Evolutionary conservation across 1,139 yeast species (phyloP).

Genomic region (Yamadazyma mexicana): DNA sequence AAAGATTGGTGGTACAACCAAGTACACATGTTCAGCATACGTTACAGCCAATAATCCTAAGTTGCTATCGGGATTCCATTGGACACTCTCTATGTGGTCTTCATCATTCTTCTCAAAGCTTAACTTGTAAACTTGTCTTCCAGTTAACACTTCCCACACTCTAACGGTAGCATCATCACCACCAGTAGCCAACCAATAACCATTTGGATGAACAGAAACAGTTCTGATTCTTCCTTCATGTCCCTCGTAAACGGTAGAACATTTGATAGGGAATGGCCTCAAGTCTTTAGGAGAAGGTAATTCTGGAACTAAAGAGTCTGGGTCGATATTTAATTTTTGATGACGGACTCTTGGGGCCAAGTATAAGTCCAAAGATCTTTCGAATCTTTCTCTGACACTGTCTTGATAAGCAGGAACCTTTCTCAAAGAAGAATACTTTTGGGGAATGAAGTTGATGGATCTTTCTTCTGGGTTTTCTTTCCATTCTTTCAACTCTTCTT

Average conservation of each 20-base stretch:
- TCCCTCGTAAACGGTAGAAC: conserved; percentile 82
- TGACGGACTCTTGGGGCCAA: conserved; percentile 95
- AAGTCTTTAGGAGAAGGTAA: conserved; percentile 95
- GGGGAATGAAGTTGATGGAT: conserved; percentile 77
- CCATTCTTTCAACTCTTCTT: conserved; percentile 78
- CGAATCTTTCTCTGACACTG: conserved; percentile 85
- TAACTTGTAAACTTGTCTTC: conserved; percentile 82
- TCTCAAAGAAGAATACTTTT: conserved; percentile 77
- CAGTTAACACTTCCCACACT: conserved; percentile 94
- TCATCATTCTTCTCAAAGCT: conserved; percentile 54
- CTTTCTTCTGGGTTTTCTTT: conserved; percentile 77
- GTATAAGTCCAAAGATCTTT: conserved; percentile 89
- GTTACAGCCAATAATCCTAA: conserved; percentile 80
- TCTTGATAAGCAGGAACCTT: conserved; percentile 93
- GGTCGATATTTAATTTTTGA: conserved; percentile 89
- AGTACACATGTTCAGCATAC: conserved; percentile 77
- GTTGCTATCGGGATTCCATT: conserved; percentile 84
- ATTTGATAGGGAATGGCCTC: conserved; percentile 95
- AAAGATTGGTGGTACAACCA: conserved; percentile 86
- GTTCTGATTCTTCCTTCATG: conserved; percentile 83
- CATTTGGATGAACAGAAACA: conserved; percentile 82
- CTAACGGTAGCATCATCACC: conserved; percentile 96
- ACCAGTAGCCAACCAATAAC: conserved; percentile 95
- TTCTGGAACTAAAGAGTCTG: conserved; percentile 93
- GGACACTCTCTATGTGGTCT: conserved; percentile 78